Percentiles rank a stretch among this genome's conserved stretches.
These are phyloP conservation scores for Yarrowia keelungensis DNA, from an alignment of 805 yeast species.

Conservation along the genomic window DNA sequence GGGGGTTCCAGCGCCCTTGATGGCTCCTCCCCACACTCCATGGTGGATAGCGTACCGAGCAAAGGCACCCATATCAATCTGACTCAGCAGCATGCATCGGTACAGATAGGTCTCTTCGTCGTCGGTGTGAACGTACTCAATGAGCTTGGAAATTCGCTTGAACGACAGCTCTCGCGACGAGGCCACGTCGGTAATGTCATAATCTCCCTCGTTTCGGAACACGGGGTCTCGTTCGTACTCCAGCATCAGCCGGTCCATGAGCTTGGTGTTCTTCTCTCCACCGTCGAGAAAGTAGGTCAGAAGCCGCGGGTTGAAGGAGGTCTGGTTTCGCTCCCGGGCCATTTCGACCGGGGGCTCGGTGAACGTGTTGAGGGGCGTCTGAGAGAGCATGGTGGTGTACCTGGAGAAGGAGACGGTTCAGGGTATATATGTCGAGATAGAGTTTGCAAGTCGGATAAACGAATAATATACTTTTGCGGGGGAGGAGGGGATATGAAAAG, in stretches of 20 bases:
- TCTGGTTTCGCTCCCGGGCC: constrained; percentile 52
- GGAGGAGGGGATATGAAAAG: neutral
- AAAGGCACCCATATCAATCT: constrained; percentile 73
- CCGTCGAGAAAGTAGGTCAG: constrained; percentile 56
- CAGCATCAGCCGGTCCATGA: constrained; percentile 51
- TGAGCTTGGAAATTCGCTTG: constrained; percentile 46
- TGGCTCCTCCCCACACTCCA: constrained; percentile 79
- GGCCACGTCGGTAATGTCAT: constrained; percentile 56
- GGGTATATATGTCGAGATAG: neutral
- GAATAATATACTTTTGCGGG: constrained; percentile 25
- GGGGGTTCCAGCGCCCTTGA: constrained; percentile 85
- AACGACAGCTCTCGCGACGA: constrained; percentile 51
- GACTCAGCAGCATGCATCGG: constrained; percentile 46
- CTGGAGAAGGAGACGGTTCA: neutral
- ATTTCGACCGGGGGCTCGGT: constrained; percentile 50
- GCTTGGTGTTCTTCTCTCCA: constrained; percentile 51
- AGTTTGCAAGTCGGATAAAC: constrained; percentile 1
- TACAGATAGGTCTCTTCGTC: constrained; percentile 43
- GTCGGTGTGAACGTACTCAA: constrained; percentile 34
- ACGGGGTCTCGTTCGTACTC: constrained; percentile 64
- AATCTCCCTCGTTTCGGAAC: constrained; percentile 54
- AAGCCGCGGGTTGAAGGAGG: constrained; percentile 51
- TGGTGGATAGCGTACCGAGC: constrained; percentile 88
- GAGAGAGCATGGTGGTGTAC: constrained; percentile 16
- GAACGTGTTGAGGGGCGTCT: constrained; percentile 42